A percentile compares a stretch with the other conserved stretches of the same genome.
Conservation (phyloP, 2,329 filamentous ascomycete genomes). For the Passalora sequoiae region DNA sequence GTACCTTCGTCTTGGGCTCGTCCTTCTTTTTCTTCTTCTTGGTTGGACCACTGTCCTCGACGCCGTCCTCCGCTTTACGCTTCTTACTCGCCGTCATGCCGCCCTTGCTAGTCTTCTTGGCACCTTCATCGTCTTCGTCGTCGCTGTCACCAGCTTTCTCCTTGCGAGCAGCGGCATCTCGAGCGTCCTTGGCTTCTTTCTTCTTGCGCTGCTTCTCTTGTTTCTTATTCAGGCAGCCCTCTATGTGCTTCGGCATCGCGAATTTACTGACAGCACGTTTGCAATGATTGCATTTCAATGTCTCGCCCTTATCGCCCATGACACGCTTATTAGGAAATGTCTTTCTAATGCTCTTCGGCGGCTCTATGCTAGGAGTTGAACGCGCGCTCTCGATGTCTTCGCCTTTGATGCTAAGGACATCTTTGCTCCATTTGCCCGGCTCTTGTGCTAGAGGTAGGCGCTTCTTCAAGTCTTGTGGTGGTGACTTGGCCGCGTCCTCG, state of each 20-base stretch:
- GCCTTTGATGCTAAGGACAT: not conserved
- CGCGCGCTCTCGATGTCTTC: constrained; percentile 10
- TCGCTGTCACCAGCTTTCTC: constrained; percentile 39
- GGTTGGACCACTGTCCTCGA: constrained; percentile 64
- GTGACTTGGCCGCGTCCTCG: constrained; percentile 16
- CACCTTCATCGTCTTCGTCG: constrained; percentile 34
- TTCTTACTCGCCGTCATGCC: constrained; percentile 36
- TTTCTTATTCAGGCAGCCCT: constrained; percentile 77
- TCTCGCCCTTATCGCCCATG: constrained; percentile 71
- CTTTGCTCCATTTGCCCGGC: constrained; percentile 31
- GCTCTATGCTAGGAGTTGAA: constrained; percentile 38
- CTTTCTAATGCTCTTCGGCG: constrained; percentile 68
- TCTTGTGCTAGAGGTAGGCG: constrained; percentile 30
- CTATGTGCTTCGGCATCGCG: constrained; percentile 72
- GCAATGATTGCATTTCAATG: constrained; percentile 84
- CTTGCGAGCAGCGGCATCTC: constrained; percentile 46
- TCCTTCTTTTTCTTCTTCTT: constrained; percentile 69
- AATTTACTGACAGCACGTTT: constrained; percentile 79
- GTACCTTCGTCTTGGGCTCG: constrained; percentile 54
- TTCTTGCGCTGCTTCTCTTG: constrained; percentile 58
- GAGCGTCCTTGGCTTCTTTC: constrained; percentile 58
- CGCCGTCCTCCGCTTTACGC: constrained; percentile 45
- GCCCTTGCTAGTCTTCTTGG: constrained; percentile 28
- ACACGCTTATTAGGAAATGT: constrained; percentile 78
- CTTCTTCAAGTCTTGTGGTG: constrained; percentile 28